Conservation (phyloP, 2,329 filamentous ascomycete species). For the Calonectria pseudoreteaudii region DNA sequence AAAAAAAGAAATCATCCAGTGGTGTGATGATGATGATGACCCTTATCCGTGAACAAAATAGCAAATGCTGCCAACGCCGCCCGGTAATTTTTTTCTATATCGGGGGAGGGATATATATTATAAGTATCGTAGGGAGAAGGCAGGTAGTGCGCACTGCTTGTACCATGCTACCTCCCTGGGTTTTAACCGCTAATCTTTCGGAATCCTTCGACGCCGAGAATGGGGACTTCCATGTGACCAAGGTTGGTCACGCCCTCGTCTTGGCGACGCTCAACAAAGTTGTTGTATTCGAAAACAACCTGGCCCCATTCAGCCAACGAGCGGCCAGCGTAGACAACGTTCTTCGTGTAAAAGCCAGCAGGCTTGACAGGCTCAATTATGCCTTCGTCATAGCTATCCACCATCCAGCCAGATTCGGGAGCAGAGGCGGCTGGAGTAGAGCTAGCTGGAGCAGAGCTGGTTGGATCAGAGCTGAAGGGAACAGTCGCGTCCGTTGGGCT, state of each 20-base stretch:
- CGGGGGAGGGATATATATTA: constrained; percentile 13
- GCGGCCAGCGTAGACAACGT: constrained; percentile 74
- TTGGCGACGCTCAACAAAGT: constrained; percentile 81
- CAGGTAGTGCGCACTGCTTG: neutral
- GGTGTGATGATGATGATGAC: constrained; percentile 26
- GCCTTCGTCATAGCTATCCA: constrained; percentile 35
- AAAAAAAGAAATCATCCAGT: constrained; percentile 26
- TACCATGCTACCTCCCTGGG: neutral
- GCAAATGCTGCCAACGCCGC: constrained; percentile 29
- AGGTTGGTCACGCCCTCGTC: constrained; percentile 78
- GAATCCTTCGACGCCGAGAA: constrained; percentile 56
- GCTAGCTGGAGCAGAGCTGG: neutral
- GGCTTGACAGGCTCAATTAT: constrained; percentile 60
- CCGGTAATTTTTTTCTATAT: constrained; percentile 11
- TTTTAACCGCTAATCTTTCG: constrained; percentile 49
- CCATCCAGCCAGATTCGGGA: constrained; percentile 39
- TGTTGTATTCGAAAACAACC: constrained; percentile 82
- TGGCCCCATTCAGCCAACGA: constrained; percentile 83
- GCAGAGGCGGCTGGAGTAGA: neutral
- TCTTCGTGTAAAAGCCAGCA: constrained; percentile 56
- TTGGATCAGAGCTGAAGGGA: constrained; percentile 10
- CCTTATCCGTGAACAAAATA: constrained; percentile 28
- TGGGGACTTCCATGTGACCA: constrained; percentile 71
- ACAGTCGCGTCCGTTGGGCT: constrained; percentile 23
- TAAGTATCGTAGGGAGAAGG: neutral